These are phyloP conservation scores for Sporothrix variecibatus DNA, from an alignment of 2,329 filamentous ascomycete species.

Conservation along the genomic window DNA sequence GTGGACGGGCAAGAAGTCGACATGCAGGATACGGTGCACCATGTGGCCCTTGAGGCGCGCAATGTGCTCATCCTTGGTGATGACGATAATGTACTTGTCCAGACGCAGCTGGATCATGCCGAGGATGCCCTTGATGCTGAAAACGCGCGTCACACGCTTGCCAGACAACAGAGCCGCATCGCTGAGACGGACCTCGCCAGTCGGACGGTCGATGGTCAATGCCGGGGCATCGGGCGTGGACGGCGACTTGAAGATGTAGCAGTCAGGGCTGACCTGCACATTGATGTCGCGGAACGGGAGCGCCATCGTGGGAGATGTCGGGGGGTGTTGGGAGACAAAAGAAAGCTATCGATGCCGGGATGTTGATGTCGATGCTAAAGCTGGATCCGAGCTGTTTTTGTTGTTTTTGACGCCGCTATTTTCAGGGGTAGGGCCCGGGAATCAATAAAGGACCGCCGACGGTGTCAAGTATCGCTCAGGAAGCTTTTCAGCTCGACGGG, in stretches of 20 bases:
- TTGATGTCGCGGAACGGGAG: conserved; percentile 95
- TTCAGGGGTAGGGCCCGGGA: background rate
- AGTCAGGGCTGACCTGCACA: conserved; percentile 84
- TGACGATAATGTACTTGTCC: conserved; percentile 94
- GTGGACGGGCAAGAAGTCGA: conserved; percentile 90
- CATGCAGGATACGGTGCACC: conserved; percentile 88
- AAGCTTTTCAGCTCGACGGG: background rate
- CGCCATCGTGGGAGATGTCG: conserved; percentile 36
- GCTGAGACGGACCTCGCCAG: conserved; percentile 82
- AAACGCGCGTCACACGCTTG: conserved; percentile 72
- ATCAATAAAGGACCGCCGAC: background rate
- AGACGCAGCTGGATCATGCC: conserved; percentile 92
- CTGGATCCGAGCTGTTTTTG: background rate
- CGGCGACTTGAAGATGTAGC: conserved; percentile 95
- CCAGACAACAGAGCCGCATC: conserved; percentile 74
- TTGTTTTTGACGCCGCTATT: background rate
- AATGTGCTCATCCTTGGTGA: conserved; percentile 90
- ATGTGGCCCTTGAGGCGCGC: conserved; percentile 93
- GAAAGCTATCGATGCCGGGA: background rate
- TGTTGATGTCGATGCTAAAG: background rate
- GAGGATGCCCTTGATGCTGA: conserved; percentile 91
- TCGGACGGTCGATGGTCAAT: conserved; percentile 86
- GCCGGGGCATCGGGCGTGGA: conserved; percentile 88
- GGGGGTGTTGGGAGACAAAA: background rate
- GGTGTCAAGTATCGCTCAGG: background rate